These are phyloP conservation scores for Oryza brachyantha DNA, from an alignment of 176 grass and related monocot species.

Conservation along the genomic window DNA sequence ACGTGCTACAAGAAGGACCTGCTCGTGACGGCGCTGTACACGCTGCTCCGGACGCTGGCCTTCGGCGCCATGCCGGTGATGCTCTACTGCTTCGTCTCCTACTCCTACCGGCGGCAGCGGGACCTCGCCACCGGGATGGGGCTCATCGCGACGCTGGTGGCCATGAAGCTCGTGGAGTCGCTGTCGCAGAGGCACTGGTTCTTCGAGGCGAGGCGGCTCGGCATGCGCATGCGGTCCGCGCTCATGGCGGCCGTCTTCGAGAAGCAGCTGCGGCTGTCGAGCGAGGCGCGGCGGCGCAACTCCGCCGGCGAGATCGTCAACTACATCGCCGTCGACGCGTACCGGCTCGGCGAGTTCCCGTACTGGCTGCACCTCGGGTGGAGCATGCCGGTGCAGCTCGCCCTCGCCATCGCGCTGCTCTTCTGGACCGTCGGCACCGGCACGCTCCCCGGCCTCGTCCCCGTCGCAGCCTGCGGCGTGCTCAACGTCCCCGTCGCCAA, in stretches of 20 bases:
- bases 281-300: conserved; percentile 45
- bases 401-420: conserved; percentile 58
- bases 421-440: conserved; percentile 63
- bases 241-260: conserved; percentile 75
- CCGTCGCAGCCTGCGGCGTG: conserved; percentile 47
- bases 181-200: conserved; percentile 88
- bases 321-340: conserved; percentile 80
- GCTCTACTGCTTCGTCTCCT: conserved; percentile 56
- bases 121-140: conserved; percentile 19
- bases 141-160: conserved; percentile 43
- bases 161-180: conserved; percentile 67
- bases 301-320: conserved; percentile 73
- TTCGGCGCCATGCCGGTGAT: conserved; percentile 54
- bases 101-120: conserved; percentile 37
- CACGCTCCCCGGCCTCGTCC: conserved; percentile 46
- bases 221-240: conserved; percentile 92
- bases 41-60: conserved; percentile 62
- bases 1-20: conserved; percentile 59
- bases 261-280: conserved; percentile 71
- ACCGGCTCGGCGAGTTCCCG: conserved; percentile 80
- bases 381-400: conserved; percentile 68
- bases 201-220: conserved; percentile 67
- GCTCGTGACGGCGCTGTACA: conserved; percentile 59
- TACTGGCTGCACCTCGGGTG: conserved; percentile 83
- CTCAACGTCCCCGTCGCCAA: conserved; percentile 72